Evolutionary conservation across 1,284 basidiomycete genomes (phyloP), one percentile per base, ranked within the genome.

Genomic region (Kwoniella shivajii): DNA sequence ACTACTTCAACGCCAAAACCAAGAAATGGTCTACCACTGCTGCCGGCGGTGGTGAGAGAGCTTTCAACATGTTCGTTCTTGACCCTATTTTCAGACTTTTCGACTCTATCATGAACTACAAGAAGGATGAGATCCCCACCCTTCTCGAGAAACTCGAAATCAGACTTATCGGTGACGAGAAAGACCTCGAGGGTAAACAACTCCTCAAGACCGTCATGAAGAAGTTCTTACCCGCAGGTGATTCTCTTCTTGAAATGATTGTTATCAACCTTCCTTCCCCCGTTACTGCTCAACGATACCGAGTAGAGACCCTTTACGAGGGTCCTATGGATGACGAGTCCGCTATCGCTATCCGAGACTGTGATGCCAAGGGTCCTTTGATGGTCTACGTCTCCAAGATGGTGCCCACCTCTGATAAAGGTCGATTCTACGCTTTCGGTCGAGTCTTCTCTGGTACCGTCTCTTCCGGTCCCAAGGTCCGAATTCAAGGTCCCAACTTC

Each of bases 361-460:
- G 96, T 80, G 92, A 99, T 82, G 88, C 96, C 79, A 90, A 89
- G 64, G 96, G 87, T 65, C 96, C 96, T 67, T 88, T 99, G 68
- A 94, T 99, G 80, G 86, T 97, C 71, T 99, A 99, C 83, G 85
- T 99, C 82, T 99, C 96, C 73, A 99, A 99, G 88, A 99, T 99
- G 96, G 95, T 99, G 69, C 96, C 96, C 66, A 99, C 96, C 58
- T 96, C 95, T 72, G 96, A 99, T 82, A 99, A 99, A 83, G 96
- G 96, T 76, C 94, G 96, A 67, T 99, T 99, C 90, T 99, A 99
- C 82, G 96, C 96, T 67, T 99, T 99, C 81, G 96, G 96, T 82
- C 96, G 96, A 87, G 89, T 99, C 83, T 99, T 99, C 86, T 92
- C 96, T 64, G 96, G 96, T 79, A 98, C 93, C 67, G 92, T 98